Base-by-base conservation (phyloP, 129 eudicot genomes). In the Tagetes patula region DNA sequence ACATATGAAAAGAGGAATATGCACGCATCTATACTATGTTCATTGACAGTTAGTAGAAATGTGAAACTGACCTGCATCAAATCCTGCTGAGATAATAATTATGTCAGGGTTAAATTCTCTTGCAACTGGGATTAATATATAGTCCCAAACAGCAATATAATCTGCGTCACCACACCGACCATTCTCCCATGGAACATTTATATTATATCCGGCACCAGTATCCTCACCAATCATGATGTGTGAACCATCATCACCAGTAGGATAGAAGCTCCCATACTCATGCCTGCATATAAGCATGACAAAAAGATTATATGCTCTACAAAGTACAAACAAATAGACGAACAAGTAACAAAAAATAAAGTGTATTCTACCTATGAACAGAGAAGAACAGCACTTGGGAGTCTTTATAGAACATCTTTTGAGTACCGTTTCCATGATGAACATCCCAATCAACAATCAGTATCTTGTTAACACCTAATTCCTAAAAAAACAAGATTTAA, bases 391-490 rank as follows among this genome's bases (percentile, higher is more conserved):
- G 85, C 70, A 91, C 99, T 58, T 78, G 94, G 41, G 96, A 79
- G 80, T 95, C 97, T 70, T 90, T 85, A 80, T 81, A 95, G 67
- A 95, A 95, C 88, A 81, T 83, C 54, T 95, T 86, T 72, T 95
- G 97, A 74, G 97, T 95, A 36, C 96, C 99, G 78, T 95, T 95
- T 66, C 99, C 99, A 54, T 95, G 99, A 77, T 95, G 99, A 6
- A 95, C 99, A 76, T 95, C 99, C 99, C 99, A 95, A 73, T 95
- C 99, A 70, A 90, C 99, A 62, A 95, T 91, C 73, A 95, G 69
- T 56, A 95, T 83, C 78, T 82, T 95, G 30, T 80, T 81, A 27
- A 95, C 79, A 20, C 96, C 97, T 74, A 90, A 82, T 8, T 95
- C 97, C 97, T 90, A 65, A 14, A 81, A 75, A 31, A 54, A 63